A percentile compares a stretch with the other conserved stretches of the same genome.
phyloP scores from a whole-genome alignment of 148 eudicot genomes.

The Linanthus parryae region DNA sequence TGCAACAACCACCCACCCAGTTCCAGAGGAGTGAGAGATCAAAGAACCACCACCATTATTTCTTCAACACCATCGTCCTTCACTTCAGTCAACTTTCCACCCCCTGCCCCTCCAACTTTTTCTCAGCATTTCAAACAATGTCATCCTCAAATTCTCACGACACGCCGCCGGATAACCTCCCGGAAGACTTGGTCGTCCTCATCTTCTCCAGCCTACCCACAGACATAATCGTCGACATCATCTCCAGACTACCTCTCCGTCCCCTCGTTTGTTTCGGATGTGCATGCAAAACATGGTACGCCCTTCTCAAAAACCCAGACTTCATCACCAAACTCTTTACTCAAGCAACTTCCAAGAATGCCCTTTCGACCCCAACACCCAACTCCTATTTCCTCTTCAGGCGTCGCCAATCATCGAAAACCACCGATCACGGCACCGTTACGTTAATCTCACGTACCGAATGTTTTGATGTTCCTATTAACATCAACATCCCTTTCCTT shows the following conservation, averaged over 20 bases:
- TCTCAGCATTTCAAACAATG: no score
- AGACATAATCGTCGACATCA: slow-evolving; percentile 25
- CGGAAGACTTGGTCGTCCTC: no score
- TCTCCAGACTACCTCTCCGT: slow-evolving; percentile 17
- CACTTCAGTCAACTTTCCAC: no score
- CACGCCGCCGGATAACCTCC: no score
- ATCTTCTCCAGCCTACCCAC: no score
- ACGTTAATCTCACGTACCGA: not conserved
- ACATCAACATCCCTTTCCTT: slow-evolving; percentile 15
- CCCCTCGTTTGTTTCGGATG: slow-evolving; percentile 19
- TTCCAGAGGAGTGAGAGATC: no score
- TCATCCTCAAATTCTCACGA: no score
- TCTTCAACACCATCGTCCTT: no score
- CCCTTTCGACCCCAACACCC: not conserved
- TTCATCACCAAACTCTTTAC: slow-evolving; percentile 16
- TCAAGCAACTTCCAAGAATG: not conserved
- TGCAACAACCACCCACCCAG: no score
- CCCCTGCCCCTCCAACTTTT: no score
- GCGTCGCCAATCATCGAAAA: not conserved
- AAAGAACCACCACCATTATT: no score
- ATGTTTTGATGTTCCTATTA: slow-evolving; percentile 5
- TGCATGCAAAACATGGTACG: slow-evolving; percentile 25
- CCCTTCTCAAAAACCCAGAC: slow-evolving; percentile 16
- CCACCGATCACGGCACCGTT: no score
- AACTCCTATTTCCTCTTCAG: slow-evolving; percentile 5